Percentiles rank a stretch among this genome's conserved stretches.
Evolutionary conservation across 768 basidiomycete species (phyloP).

Genomic region (Phanerochaete sordida): DNA sequence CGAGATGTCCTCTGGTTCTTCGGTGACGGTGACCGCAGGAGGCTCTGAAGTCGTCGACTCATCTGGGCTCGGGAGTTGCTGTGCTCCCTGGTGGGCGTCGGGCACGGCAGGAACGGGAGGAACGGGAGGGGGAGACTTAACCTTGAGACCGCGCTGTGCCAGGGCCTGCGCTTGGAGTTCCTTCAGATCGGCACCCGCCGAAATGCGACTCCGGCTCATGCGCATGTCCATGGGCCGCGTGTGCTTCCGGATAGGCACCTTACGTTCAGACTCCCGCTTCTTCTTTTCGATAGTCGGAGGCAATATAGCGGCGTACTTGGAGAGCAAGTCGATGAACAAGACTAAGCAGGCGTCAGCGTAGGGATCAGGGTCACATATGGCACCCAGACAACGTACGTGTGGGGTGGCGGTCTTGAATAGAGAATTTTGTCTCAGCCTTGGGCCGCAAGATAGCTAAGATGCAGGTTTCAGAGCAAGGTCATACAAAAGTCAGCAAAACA

Average conservation of each 20-base stretch:
- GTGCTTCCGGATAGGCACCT: constrained; percentile 77
- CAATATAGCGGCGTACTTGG: constrained; percentile 67
- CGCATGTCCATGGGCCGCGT: constrained; percentile 89
- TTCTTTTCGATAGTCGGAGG: constrained; percentile 83
- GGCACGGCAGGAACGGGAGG: constrained; percentile 11
- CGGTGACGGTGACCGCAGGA: constrained; percentile 3
- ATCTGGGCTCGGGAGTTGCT: constrained; percentile 13
- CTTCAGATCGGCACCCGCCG: constrained; percentile 63
- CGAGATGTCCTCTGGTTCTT: constrained; percentile 15
- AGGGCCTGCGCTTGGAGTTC: constrained; percentile 68
- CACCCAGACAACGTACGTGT: constrained; percentile 46
- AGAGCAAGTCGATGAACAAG: constrained; percentile 82
- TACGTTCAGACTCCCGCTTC: constrained; percentile 84
- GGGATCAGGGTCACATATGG: background rate
- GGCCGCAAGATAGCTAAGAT: constrained; percentile 74
- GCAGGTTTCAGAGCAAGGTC: background rate
- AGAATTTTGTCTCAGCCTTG: constrained; percentile 74
- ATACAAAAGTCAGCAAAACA: background rate
- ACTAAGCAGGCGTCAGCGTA: constrained; percentile 37
- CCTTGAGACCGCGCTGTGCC: constrained; percentile 23
- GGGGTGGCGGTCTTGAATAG: constrained; percentile 90
- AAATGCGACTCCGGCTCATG: constrained; percentile 73
- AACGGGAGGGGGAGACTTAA: constrained; percentile 21
- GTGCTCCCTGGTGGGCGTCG: constrained; percentile 2
- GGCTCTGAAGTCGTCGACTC: background rate